Evolutionary conservation across 108 stramenopile genomes (phyloP).

Genomic region (Cyclostephanos tholiformis): DNA sequence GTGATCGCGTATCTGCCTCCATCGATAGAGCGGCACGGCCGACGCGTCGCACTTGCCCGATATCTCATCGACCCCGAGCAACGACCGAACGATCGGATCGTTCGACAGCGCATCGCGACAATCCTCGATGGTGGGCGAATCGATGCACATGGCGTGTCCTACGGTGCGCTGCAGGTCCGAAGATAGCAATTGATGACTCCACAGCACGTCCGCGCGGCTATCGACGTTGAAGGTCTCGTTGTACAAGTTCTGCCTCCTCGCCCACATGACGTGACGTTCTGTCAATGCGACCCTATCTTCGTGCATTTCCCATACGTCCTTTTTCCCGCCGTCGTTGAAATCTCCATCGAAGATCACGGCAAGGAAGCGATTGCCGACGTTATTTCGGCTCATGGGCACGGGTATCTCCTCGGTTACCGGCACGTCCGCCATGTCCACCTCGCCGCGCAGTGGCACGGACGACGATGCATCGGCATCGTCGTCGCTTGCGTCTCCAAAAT

Average conservation of each 20-base stretch:
- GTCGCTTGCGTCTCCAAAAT: conserved; percentile 34
- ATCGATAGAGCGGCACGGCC: conserved; percentile 73
- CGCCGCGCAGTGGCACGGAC: conserved; percentile 13
- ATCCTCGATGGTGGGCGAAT: conserved; percentile 67
- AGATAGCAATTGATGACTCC: conserved; percentile 81
- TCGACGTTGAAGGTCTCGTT: conserved; percentile 85
- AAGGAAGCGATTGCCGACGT: conserved; percentile 82
- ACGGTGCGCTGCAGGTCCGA: conserved; percentile 73
- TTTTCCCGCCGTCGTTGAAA: conserved; percentile 50
- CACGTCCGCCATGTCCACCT: conserved; percentile 59
- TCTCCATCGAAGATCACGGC: conserved; percentile 72
- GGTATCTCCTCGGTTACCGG: conserved; percentile 67
- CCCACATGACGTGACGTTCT: conserved; percentile 88
- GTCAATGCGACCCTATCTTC: conserved; percentile 64
- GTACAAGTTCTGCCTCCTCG: conserved; percentile 84
- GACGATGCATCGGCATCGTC: conserved; percentile 22
- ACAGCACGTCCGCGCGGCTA: conserved; percentile 83
- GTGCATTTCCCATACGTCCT: conserved; percentile 65
- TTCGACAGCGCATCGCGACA: conserved; percentile 62
- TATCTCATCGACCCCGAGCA: conserved; percentile 58
- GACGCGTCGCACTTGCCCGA: conserved; percentile 36
- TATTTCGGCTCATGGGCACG: conserved; percentile 75
- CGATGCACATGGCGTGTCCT: conserved; percentile 78
- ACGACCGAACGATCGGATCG: conserved; percentile 68
- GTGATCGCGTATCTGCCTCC: conserved; percentile 87